Conservation (phyloP, 1,284 basidiomycete genomes). For the Ustilago loliicola region DNA sequence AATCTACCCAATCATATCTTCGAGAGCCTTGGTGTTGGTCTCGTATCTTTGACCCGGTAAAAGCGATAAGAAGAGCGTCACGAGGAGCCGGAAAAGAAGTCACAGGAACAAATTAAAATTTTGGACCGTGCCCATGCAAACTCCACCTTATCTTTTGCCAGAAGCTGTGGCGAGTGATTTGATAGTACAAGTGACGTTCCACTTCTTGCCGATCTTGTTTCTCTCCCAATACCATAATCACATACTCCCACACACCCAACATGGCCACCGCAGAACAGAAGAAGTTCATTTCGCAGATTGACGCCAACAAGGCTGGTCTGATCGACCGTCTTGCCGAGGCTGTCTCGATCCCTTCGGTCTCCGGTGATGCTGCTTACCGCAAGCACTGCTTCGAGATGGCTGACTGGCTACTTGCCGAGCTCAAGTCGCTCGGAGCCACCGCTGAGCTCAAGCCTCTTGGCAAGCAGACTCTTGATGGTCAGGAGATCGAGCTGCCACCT, state of each 20-base stretch:
- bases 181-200: neutral
- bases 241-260: slow-evolving; percentile 7
- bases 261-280: slow-evolving; percentile 56
- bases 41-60: slow-evolving; percentile 14
- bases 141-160: slow-evolving; percentile 23
- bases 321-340: slow-evolving; percentile 65
- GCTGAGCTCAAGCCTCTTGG: slow-evolving; percentile 73
- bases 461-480: slow-evolving; percentile 84
- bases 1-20: neutral
- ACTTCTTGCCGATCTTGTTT: neutral
- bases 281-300: slow-evolving; percentile 65
- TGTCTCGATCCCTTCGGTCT: slow-evolving; percentile 69
- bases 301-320: slow-evolving; percentile 62
- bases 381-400: slow-evolving; percentile 68
- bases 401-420: slow-evolving; percentile 64
- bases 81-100: slow-evolving; percentile 8
- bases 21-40: neutral
- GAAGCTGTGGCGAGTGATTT: neutral
- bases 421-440: slow-evolving; percentile 64
- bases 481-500: slow-evolving; percentile 83
- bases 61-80: slow-evolving; percentile 7
- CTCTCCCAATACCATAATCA: neutral
- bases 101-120: slow-evolving; percentile 6
- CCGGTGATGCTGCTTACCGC: slow-evolving; percentile 68
- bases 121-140: slow-evolving; percentile 17